These are phyloP conservation scores for Globisporangium takayamanum DNA, from an alignment of 352 stramenopile species.

Conservation along the genomic window DNA sequence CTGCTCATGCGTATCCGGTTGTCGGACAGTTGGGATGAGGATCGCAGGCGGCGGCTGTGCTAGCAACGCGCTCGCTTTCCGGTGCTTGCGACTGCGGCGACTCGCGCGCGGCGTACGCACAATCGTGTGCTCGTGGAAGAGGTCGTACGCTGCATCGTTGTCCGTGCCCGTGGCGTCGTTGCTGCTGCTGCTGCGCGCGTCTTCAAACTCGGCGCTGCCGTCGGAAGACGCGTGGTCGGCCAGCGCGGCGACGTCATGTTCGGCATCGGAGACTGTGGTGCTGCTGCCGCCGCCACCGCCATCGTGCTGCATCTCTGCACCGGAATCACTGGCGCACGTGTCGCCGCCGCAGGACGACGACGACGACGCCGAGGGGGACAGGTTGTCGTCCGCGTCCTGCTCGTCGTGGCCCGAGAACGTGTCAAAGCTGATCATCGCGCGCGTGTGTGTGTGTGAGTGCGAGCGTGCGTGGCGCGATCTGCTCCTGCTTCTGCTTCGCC, in stretches of 20 bases:
- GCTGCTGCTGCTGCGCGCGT: slow-evolving; percentile 23
- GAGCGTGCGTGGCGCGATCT: neutral
- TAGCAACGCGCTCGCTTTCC: slow-evolving; percentile 1
- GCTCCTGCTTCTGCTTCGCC: neutral
- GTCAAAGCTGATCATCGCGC: slow-evolving; percentile 72
- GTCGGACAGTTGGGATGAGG: neutral
- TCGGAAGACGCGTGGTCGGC: slow-evolving; percentile 5
- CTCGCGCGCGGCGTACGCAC: neutral
- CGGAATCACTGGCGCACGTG: slow-evolving; percentile 9
- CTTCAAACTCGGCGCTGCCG: slow-evolving; percentile 9
- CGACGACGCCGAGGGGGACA: slow-evolving; percentile 10
- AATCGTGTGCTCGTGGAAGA: slow-evolving; percentile 29
- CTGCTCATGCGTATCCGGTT: neutral
- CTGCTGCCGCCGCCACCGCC: neutral
- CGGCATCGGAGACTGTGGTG: slow-evolving; percentile 8
- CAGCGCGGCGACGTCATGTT: slow-evolving; percentile 14
- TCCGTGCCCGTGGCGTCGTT: slow-evolving; percentile 20
- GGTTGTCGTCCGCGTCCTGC: slow-evolving; percentile 15
- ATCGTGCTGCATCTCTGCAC: slow-evolving; percentile 16
- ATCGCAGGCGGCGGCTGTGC: slow-evolving; percentile 6
- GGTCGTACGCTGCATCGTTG: slow-evolving; percentile 14
- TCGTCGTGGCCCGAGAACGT: slow-evolving; percentile 42
- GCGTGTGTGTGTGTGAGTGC: neutral
- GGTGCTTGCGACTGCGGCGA: slow-evolving; percentile 1
- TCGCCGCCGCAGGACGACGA: slow-evolving; percentile 4